Conservation (phyloP, 352 stramenopile species). For the Peronospora farinosa region DNA sequence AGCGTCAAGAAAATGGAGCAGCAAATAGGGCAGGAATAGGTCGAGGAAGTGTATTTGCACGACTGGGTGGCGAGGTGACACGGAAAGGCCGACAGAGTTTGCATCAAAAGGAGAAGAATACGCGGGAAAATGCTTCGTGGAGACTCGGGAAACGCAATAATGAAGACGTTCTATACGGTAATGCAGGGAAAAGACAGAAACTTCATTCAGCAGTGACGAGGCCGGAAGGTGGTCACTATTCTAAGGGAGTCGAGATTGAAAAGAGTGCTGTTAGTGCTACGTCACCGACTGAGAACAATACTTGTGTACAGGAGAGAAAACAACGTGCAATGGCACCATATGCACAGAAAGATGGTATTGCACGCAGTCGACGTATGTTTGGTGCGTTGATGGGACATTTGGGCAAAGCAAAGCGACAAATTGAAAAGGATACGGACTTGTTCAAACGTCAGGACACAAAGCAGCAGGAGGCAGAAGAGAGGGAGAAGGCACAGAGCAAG, state of each 20-base stretch:
- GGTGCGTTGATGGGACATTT: conserved; percentile 75
- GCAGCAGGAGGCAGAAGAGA: conserved; percentile 55
- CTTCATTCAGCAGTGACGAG: conserved; percentile 35
- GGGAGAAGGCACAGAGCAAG: conserved; percentile 61
- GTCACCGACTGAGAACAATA: conserved; percentile 13
- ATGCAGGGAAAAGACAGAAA: conserved; percentile 34
- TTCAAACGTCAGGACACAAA: conserved; percentile 68
- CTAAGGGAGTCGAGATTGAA: conserved; percentile 14
- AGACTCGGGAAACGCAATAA: conserved; percentile 33
- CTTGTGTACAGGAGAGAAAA: conserved; percentile 30
- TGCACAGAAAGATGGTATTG: conserved; percentile 55
- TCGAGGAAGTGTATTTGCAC: conserved; percentile 26
- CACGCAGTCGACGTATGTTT: conserved; percentile 74
- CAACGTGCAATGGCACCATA: conserved; percentile 55
- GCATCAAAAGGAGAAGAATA: conserved; percentile 28
- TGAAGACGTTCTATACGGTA: conserved; percentile 16
- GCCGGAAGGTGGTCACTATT: conserved; percentile 18
- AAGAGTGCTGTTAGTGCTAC: conserved; percentile 5
- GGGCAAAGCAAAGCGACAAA: conserved; percentile 69
- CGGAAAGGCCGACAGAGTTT: conserved; percentile 14
- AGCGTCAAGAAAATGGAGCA: conserved; percentile 15
- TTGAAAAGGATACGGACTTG: conserved; percentile 69
- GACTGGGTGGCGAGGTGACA: conserved; percentile 30
- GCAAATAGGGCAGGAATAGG: neutral
- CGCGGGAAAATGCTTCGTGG: conserved; percentile 16